Base-by-base conservation (phyloP, 2,329 filamentous ascomycete species). In the Venturia nashicola region DNA sequence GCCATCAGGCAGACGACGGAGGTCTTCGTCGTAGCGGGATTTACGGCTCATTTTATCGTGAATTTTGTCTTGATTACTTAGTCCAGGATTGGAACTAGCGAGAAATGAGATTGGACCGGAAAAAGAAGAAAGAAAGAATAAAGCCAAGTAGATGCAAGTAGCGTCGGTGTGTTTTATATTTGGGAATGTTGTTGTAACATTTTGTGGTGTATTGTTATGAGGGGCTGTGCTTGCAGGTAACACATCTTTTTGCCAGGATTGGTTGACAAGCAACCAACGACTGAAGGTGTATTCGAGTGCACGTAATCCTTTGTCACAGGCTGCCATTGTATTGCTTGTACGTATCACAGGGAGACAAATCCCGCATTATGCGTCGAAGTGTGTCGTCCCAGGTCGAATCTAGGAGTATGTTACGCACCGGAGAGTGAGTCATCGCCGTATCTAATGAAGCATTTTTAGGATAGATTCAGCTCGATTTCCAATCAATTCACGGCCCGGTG, bases 1-100 rank as follows among this genome's bases (percentile, higher is more conserved):
- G 71, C 82, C 82, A 48, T 79, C 75, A 3, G 82, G 82, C n/a
- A 85, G 77, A 55, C 82, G 80, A 64, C 80, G 75, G 27, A 79
- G 76, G 66, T 84, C 82, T 16, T 63, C 59, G 43, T 64, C 64
- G 36, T 60, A 60, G 27, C 40, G 27, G 4, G 57, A 40, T 4
- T 14, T n/a, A 34, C 57, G 57, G 20, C 36, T 40, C 48, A 55
- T 55, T 55, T 2, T 11, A 9, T 14, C 27, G 27, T 27, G 27
- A 2, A 34, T n/a, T 14, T 5, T 32, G 48, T 55, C 27, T 48
- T 12, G 44, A 0, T 5, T 34, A 16, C 20, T 11, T 34, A 3
- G 36, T 39, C 6, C 1, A 12, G 12, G 6, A 39, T 39, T 3
- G 36, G 36, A 12, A 9, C 1, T 39, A 9, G 36, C 12, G 36